Evolutionary conservation across 73 alveolate genomes (phyloP), one percentile per base, ranked within the genome.

Genomic region (Paramecium caudatum): DNA sequence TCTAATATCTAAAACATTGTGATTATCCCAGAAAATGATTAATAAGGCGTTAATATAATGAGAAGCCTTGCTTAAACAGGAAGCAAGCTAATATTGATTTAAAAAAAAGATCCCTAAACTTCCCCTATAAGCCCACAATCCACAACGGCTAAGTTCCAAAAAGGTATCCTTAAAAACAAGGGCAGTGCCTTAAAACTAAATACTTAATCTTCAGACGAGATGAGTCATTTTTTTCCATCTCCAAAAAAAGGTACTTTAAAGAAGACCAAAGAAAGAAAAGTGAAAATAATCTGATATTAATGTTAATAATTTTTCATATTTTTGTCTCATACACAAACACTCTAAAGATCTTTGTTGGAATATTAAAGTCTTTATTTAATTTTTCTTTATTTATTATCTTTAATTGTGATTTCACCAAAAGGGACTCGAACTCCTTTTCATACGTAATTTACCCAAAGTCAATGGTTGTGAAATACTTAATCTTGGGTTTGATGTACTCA

Each of bases 401-500:
- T 30, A 86, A 46, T 19, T 63, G 17, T 10, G 80, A 13, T 8
- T 43, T 45, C 33, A 21, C 41, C 13, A 86, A 23, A 4, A 86
- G 30, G 15, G 63, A 45, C 25, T 86, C 93, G 32, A 86, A 86
- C 15, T 86, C 93, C 8, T 63, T 63, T 86, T 86, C 93, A 45
- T 41, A 86, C 0, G 93, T 86, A 0, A 86, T 86, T 47, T 63
- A 62, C 10, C 93, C 93, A 19, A 86, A 86, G 45, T 86, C 93
- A 5, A 86, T 86, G 0, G 93, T 62, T 19, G 93, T 86, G 33
- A 86, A 63, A 43, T 86, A 86, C 47, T 86, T 86, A 12, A 86
- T 86, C 12, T 62, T 70, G 0, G 93, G 93, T 63, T 86, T 86
- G 15, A 86, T 86, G 48, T 62, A 43, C 34, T 86, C 93, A 43